phyloP scores from a whole-genome alignment of 208 protist species.

The Trypanosoma platydactyli region DNA sequence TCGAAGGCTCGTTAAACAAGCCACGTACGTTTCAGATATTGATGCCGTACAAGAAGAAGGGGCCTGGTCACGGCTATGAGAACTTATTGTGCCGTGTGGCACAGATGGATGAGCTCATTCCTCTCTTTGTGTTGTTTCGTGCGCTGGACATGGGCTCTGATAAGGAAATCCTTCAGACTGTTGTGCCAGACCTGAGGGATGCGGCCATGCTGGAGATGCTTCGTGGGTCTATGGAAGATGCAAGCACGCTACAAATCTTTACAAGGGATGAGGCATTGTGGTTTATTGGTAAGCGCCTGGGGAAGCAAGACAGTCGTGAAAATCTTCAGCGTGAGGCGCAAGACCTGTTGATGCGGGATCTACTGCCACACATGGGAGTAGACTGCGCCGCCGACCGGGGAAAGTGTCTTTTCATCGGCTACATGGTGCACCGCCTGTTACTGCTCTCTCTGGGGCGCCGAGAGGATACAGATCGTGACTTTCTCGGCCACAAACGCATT shows the following conservation, averaged over 20 bases:
- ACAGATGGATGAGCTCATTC: slow-evolving; percentile 66
- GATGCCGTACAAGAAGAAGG: slow-evolving; percentile 69
- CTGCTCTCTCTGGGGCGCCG: slow-evolving; percentile 70
- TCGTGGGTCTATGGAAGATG: slow-evolving; percentile 94
- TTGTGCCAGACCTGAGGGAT: slow-evolving; percentile 83
- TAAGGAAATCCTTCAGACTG: slow-evolving; percentile 95
- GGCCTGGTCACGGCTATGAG: slow-evolving; percentile 62
- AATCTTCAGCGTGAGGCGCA: slow-evolving; percentile 92
- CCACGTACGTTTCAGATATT: slow-evolving; percentile 93
- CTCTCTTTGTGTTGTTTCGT: slow-evolving; percentile 96
- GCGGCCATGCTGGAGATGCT: slow-evolving; percentile 84
- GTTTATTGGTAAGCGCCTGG: slow-evolving; percentile 93
- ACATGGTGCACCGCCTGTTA: slow-evolving; percentile 90
- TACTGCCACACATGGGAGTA: slow-evolving; percentile 87
- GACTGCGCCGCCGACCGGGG: slow-evolving; percentile 71
- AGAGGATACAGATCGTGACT: slow-evolving; percentile 92
- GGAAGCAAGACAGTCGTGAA: slow-evolving; percentile 73
- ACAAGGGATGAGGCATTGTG: slow-evolving; percentile 95
- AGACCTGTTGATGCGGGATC: slow-evolving; percentile 91
- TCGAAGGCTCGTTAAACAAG: slow-evolving; percentile 85
- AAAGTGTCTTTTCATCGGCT: slow-evolving; percentile 91
- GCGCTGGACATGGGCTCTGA: slow-evolving; percentile 96
- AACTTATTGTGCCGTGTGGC: slow-evolving; percentile 72
- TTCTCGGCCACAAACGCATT: slow-evolving; percentile 95
- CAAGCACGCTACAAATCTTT: slow-evolving; percentile 81